Evolutionary conservation across 768 basidiomycete species (phyloP).

Genomic region (Mycena epipterygia): DNA sequence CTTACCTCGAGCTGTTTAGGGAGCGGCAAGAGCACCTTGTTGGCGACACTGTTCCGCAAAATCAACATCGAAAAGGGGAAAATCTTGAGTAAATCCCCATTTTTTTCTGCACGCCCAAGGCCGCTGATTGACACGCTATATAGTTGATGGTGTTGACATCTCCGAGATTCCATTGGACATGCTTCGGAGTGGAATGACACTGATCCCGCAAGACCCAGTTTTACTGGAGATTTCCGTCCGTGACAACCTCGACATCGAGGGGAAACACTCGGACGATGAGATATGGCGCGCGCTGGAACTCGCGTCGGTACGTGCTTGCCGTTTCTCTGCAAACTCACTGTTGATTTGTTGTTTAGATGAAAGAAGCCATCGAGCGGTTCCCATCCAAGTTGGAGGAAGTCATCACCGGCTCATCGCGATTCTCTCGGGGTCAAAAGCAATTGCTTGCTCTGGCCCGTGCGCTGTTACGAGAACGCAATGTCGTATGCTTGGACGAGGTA

Average conservation of each 20-base stretch:
- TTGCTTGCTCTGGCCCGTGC: slow-evolving; percentile 16
- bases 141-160: slow-evolving; percentile 14
- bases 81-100: neutral
- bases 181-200: slow-evolving; percentile 11
- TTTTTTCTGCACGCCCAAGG: neutral
- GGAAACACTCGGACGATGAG: slow-evolving; percentile 15
- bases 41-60: slow-evolving; percentile 15
- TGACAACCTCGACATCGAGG: slow-evolving; percentile 15
- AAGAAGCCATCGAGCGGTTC: neutral
- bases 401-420: slow-evolving; percentile 13
- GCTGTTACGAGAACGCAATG: slow-evolving; percentile 20
- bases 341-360: neutral
- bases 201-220: slow-evolving; percentile 21
- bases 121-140: neutral
- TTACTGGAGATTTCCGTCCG: slow-evolving; percentile 19
- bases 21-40: slow-evolving; percentile 18
- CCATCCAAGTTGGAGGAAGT: slow-evolving; percentile 20
- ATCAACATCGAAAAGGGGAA: slow-evolving; percentile 18
- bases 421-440: slow-evolving; percentile 23
- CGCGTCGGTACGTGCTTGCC: neutral
- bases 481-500: slow-evolving; percentile 23
- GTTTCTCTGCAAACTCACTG: neutral
- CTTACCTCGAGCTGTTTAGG: neutral
- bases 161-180: slow-evolving; percentile 12
- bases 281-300: slow-evolving; percentile 18